Conservation (phyloP, 2,329 filamentous ascomycete genomes). For the Fusarium longipes region DNA sequence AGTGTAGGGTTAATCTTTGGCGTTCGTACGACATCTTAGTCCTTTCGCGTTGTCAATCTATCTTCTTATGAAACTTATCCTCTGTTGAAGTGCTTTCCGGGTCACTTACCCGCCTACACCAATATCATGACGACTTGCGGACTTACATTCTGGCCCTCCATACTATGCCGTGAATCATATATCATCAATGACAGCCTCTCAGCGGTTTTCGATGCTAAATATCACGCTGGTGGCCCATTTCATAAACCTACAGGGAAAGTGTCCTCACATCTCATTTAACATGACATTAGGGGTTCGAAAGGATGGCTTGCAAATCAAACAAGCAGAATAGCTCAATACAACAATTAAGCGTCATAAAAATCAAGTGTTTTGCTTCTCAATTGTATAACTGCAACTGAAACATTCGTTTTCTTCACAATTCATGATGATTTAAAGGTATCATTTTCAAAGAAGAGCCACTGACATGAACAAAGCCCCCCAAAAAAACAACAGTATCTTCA, state of each 20-base stretch:
- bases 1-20: neutral
- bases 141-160: neutral
- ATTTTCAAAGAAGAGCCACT: too few species aligned
- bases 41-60: neutral
- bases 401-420: too few species aligned
- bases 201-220: neutral
- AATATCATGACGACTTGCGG: neutral
- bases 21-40: neutral
- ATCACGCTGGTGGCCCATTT: neutral
- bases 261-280: neutral
- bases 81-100: neutral
- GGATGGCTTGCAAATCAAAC: too few species aligned
- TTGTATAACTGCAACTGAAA: too few species aligned
- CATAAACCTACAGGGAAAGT: neutral
- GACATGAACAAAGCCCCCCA: too few species aligned
- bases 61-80: neutral
- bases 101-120: conserved; percentile 1
- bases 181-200: neutral
- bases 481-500: too few species aligned
- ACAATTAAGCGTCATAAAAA: too few species aligned
- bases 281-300: too few species aligned
- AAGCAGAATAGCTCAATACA: too few species aligned
- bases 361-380: too few species aligned
- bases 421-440: too few species aligned
- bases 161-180: neutral